Percentiles rank a stretch among this genome's conserved stretches.
Evolutionary conservation across 2,329 filamentous ascomycete species (phyloP).

Genomic region (Paecilomyces formosus): DNA sequence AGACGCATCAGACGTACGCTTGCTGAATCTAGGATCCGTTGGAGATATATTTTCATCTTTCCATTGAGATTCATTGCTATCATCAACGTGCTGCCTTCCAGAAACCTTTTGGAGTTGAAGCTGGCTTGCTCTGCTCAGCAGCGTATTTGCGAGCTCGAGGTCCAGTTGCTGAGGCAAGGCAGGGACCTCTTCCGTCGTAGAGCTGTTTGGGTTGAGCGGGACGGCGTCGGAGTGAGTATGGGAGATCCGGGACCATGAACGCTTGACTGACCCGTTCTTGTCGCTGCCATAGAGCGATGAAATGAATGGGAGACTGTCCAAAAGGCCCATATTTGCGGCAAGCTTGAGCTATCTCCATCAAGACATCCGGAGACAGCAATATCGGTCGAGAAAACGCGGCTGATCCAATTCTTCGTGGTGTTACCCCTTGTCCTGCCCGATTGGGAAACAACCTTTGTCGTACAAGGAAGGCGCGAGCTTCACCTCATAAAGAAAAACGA

Average conservation of each 20-base stretch:
- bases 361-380: background rate
- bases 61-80: background rate
- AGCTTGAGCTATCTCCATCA: background rate
- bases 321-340: background rate
- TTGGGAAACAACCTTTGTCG: background rate
- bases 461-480: background rate
- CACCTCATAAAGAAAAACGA: background rate
- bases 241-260: slow-evolving; percentile 6
- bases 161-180: background rate
- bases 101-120: background rate
- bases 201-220: slow-evolving; percentile 6
- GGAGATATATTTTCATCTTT: background rate
- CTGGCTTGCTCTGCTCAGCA: background rate
- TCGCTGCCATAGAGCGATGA: background rate
- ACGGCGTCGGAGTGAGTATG: slow-evolving; percentile 6
- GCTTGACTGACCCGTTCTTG: slow-evolving; percentile 1
- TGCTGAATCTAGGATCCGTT: background rate
- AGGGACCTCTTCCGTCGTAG: background rate
- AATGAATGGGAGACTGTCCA: slow-evolving; percentile 2
- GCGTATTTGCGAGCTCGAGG: background rate
- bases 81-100: background rate
- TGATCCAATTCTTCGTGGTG: background rate
- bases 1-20: background rate
- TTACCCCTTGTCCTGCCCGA: background rate
- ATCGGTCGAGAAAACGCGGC: background rate